Conservation (phyloP, 2,329 filamentous ascomycete genomes). For the Fusarium sp. region DNA sequence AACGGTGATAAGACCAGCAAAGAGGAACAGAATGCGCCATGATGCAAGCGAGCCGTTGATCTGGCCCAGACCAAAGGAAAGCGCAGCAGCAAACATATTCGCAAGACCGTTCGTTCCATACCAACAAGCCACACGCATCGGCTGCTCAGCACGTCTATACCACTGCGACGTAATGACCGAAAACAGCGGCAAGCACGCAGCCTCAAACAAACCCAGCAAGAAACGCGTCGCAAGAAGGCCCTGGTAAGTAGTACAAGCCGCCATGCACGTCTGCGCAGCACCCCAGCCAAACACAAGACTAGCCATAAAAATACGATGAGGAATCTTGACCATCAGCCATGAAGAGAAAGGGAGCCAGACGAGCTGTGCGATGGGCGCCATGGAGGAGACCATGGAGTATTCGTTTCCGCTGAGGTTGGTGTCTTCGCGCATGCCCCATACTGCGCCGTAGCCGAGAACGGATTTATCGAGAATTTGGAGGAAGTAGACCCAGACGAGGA, state of each 20-base stretch:
- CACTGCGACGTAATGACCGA: slow-evolving; percentile 59
- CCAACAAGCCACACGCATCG: slow-evolving; percentile 71
- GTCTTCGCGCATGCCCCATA: slow-evolving; percentile 63
- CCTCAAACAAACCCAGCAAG: slow-evolving; percentile 60
- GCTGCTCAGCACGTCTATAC: slow-evolving; percentile 65
- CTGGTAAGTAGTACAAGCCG: slow-evolving; percentile 58
- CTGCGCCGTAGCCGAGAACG: slow-evolving; percentile 66
- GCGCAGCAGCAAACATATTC: slow-evolving; percentile 64
- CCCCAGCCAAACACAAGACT: slow-evolving; percentile 57
- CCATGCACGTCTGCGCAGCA: slow-evolving; percentile 55
- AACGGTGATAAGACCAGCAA: slow-evolving; percentile 70
- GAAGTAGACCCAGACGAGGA: slow-evolving; percentile 68
- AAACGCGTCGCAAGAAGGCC: slow-evolving; percentile 60
- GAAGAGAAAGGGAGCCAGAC: slow-evolving; percentile 70
- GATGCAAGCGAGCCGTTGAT: slow-evolving; percentile 51
- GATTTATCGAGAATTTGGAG: slow-evolving; percentile 68
- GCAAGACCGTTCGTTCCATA: slow-evolving; percentile 70
- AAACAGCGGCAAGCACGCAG: slow-evolving; percentile 61
- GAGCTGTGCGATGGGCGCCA: slow-evolving; percentile 68
- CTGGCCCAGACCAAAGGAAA: slow-evolving; percentile 67
- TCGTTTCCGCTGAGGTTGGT: slow-evolving; percentile 61
- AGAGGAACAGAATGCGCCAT: slow-evolving; percentile 66
- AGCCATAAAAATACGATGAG: slow-evolving; percentile 68
- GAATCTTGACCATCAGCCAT: slow-evolving; percentile 68
- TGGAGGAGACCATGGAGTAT: slow-evolving; percentile 67